Base-by-base conservation (phyloP, 148 eudicot species). In the Fagopyrum esculentum region DNA sequence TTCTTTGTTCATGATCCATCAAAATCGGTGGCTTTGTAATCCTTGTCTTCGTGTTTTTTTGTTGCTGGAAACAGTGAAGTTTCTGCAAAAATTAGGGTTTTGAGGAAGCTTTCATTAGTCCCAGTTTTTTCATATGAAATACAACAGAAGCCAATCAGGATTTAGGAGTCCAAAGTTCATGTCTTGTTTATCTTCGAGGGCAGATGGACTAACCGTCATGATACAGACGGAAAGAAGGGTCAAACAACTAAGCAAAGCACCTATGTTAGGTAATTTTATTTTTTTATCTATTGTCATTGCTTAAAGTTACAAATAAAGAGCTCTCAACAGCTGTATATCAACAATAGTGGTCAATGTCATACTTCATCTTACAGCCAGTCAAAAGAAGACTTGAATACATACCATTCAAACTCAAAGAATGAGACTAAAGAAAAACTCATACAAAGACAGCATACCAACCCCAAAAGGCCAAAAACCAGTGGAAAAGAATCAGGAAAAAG, bases 81-180 rank as follows among this genome's bases (percentile, higher is more conserved):
- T 66, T 66, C 46, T 66, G 70, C 71, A 66, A 43, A 19, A 66
- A 26, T 61, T 61, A 29, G 63, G 66, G 15, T 52, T 52, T 52
- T 52, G 57, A 52, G 57, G n/a, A 13, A n/a, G 66, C 35, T 40
- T 60, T 60, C 66, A 19, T 60, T 2, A 26, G 66, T 60, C 29
- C 66, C 66, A 60, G 66, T 19, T 35, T 35, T 35, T 35, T 26
- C 43, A 13, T 52, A 52, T 52, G 57, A 52, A 15, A 52, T 52
- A 6, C 17, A 52, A 13, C 57, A 52, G 57, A 52, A 52, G 57
- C 11, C 57, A 6, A 52, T 52, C n/a, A 17, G 57, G 57, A 35
- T 35, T 35, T 35, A 35, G 40, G 40, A 35, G 40, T 35, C 40
- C 40, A 35, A 35, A 35, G 40, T 35, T 35, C 40, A 35, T 35